Conservation (phyloP, 305 asterid species). For the Fraxinus latifolia region DNA sequence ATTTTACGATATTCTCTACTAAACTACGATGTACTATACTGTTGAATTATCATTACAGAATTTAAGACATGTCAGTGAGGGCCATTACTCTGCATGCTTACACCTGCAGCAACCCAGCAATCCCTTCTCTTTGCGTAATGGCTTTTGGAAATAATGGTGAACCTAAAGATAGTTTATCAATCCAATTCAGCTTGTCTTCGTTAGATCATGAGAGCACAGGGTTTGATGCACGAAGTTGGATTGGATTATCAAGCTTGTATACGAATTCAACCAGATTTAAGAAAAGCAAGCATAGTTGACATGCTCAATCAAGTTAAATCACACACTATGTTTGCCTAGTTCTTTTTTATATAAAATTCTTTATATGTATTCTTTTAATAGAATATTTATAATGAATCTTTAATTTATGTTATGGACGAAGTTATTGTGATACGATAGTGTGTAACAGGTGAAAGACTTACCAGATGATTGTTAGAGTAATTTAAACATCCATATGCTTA, state of each 20-base stretch:
- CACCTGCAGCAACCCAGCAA: neutral
- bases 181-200: neutral
- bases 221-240: neutral
- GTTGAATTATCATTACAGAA: neutral
- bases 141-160: neutral
- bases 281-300: neutral
- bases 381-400: neutral
- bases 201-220: neutral
- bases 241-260: neutral
- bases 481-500: neutral
- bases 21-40: neutral
- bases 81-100: neutral
- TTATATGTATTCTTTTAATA: neutral
- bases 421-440: neutral
- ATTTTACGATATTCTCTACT: neutral
- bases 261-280: neutral
- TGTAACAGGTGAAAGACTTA: neutral
- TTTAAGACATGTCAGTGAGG: neutral
- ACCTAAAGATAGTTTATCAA: neutral
- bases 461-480: neutral
- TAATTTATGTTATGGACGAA: neutral
- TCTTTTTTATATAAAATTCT: neutral
- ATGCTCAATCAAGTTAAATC: neutral
- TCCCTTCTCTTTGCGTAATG: neutral
- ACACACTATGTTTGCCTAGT: neutral